Base-by-base conservation (phyloP, 176 grass and related monocot genomes). In the Tuctoria greenei region DNA sequence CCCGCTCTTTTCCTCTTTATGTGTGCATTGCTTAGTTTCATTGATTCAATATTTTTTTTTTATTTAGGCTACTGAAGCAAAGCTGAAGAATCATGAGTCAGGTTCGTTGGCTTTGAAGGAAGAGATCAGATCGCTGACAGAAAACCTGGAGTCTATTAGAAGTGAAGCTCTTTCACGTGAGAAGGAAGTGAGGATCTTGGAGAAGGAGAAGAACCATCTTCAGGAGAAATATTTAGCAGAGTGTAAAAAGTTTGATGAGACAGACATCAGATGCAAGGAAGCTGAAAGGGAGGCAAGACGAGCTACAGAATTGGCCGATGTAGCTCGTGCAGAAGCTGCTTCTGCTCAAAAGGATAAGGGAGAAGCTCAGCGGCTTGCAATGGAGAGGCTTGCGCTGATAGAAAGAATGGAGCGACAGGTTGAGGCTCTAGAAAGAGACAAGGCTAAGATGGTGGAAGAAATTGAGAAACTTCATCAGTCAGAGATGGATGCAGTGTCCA, bases 121-220 rank as follows among this genome's bases (percentile, higher is more conserved):
- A 51, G 89, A 99, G 78, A 92, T 99, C n/a, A 90, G 34, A 86
- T 69, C 13, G 27, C 41, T 99, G 84, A 78, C 85, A 76, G 84
- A 71, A 72, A 88, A 80, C 42, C 52, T 99, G 37, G 89, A 95
- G 52, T 86, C 86, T 64, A 46, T 95, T 83, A 99, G 83, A 82
- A 67, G 46, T 40, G 75, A 92, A 79, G 86, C 86, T 78, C 59
- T 81, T 40, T 89, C 91, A 25, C 84, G 79, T 72, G 95, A 93
- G 42, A 97, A 85, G 51, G 84, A 94, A 78, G 66, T 86, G 7
- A 81, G 67, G 79, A 90, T 97, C 61, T 71, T 97, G 64, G 91
- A 93, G 81, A 86, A 97, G 76, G 95, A 97, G 85, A 97, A 93
- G 72, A 85, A 92, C 49, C 95, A 97, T 80, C 81, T 97, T 71